Conservation (phyloP, 1,284 basidiomycete genomes). For the Termitomyces sp. region DNA sequence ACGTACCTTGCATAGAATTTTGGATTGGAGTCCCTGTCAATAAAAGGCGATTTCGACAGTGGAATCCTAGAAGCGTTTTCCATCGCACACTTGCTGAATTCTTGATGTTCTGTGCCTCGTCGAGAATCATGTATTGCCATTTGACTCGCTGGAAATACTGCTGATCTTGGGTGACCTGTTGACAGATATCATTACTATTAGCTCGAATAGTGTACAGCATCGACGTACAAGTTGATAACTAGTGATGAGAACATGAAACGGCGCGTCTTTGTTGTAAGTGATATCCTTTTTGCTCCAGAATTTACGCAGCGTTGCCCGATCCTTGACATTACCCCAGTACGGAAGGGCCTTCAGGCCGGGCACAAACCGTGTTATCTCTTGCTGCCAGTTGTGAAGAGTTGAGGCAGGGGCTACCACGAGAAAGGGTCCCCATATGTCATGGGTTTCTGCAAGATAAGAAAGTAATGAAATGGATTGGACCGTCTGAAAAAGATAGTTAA, state of each 20-base stretch:
- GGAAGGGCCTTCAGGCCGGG: conserved; percentile 92
- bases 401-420: conserved; percentile 98
- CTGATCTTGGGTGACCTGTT: conserved; percentile 90
- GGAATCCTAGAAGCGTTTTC: conserved; percentile 96
- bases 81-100: conserved; percentile 95
- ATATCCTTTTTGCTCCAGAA: conserved; percentile 99
- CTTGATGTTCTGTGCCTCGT: conserved; percentile 99
- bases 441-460: conserved; percentile 94
- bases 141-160: conserved; percentile 98
- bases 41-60: conserved; percentile 92
- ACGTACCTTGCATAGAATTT: conserved; percentile 97
- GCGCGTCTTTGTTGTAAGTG: conserved; percentile 91
- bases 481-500: conserved; percentile 53
- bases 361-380: conserved; percentile 95
- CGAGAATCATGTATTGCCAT: conserved; percentile 99
- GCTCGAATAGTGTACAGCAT: background rate
- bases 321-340: conserved; percentile 98
- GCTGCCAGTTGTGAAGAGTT: conserved; percentile 99
- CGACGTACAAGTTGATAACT: conserved; percentile 87
- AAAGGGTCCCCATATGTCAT: conserved; percentile 99
- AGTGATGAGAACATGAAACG: conserved; percentile 96
- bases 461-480: conserved; percentile 98
- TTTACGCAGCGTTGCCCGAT: conserved; percentile 89
- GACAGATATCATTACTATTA: background rate
- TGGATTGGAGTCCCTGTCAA: conserved; percentile 98